These are phyloP conservation scores for Populus hybrid DNA, from an alignment of 441 rosid genomes.

Conservation along the genomic window DNA sequence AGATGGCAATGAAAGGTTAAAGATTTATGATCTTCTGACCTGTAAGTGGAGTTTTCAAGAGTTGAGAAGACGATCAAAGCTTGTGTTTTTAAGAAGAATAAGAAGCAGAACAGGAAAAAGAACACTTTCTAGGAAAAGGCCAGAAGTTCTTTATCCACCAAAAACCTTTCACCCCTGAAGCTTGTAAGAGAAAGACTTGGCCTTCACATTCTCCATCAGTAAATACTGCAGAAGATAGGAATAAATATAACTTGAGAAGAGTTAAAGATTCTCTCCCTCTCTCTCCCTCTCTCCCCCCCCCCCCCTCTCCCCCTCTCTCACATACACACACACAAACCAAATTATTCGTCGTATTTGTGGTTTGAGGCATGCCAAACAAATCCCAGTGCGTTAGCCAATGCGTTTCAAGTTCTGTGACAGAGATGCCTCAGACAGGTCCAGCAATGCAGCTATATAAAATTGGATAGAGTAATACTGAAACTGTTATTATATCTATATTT, in stretches of 20 bases:
- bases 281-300: neutral
- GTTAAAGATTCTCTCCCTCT: constrained; percentile 37
- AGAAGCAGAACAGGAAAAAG: constrained; percentile 10
- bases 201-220: constrained; percentile 55
- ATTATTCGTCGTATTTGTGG: constrained; percentile 45
- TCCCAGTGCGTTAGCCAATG: constrained; percentile 56
- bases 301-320: neutral
- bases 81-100: neutral
- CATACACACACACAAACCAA: constrained; percentile 36
- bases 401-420: constrained; percentile 48
- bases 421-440: constrained; percentile 68
- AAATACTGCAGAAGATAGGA: constrained; percentile 36
- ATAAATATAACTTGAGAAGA: constrained; percentile 30
- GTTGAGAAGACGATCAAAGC: constrained; percentile 9
- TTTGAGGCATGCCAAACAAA: constrained; percentile 62
- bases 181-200: constrained; percentile 35
- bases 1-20: neutral
- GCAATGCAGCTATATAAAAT: constrained; percentile 32
- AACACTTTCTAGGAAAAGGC: constrained; percentile 14
- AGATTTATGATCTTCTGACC: constrained; percentile 28
- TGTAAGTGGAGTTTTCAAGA: constrained; percentile 13
- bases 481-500: constrained; percentile 1
- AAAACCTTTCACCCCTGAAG: constrained; percentile 14
- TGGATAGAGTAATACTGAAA: constrained; percentile 18
- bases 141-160: constrained; percentile 9